Percentiles rank a stretch among this genome's conserved stretches.
Conservation (phyloP, 192 early-diverging fungal species). For the Entomortierella beljakovae region DNA sequence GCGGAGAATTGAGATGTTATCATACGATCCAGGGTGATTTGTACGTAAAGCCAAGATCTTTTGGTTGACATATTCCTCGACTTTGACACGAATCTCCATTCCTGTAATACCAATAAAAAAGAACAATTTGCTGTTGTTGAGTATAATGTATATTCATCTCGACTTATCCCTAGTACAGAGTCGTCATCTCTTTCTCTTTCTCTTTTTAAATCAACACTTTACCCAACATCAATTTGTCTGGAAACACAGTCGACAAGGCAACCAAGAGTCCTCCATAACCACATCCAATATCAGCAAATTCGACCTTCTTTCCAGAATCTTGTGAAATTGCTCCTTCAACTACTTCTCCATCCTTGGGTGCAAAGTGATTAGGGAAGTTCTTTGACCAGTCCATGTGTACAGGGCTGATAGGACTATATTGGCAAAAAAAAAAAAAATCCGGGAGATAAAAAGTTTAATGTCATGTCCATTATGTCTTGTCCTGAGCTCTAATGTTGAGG, state of each 20-base stretch:
- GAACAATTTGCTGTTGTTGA: too few species aligned
- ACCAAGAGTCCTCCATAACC: conserved; percentile 96
- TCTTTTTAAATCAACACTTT: conserved; percentile 18
- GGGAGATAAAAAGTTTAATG: too few species aligned
- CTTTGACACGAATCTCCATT: conserved; percentile 98
- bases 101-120: conserved; percentile 49
- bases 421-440: conserved; percentile 1
- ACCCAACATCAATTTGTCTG: conserved; percentile 92
- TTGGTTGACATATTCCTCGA: conserved; percentile 92
- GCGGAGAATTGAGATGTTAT: conserved; percentile 96
- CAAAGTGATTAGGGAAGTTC: conserved; percentile 82
- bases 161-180: too few species aligned
- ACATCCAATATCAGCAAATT: conserved; percentile 99
- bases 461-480: too few species aligned
- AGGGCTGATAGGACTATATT: conserved; percentile 77
- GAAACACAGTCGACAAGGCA: conserved; percentile 91
- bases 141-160: too few species aligned
- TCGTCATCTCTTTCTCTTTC: too few species aligned
- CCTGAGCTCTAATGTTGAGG: background rate
- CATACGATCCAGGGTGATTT: conserved; percentile 83
- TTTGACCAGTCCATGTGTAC: conserved; percentile 89
- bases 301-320: conserved; percentile 71
- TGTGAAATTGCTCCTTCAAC: conserved; percentile 25
- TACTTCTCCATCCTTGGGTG: conserved; percentile 46
- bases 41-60: conserved; percentile 87